Conservation (phyloP, 2,329 filamentous ascomycete genomes). For the Polytolypa hystricis region DNA sequence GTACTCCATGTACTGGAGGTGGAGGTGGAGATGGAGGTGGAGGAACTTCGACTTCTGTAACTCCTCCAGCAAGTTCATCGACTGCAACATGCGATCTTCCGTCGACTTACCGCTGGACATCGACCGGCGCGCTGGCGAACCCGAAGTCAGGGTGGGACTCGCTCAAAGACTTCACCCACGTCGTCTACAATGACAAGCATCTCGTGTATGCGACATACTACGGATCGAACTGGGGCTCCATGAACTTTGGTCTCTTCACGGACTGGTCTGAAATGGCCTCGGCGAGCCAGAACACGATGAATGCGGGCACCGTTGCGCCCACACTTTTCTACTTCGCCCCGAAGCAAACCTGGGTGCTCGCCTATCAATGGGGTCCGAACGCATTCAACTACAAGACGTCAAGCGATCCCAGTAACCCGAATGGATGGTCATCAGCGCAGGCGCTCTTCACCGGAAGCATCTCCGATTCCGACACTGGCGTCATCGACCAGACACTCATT, state of each 20-base stretch:
- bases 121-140: conserved; percentile 39
- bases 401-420: conserved; percentile 45
- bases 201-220: conserved; percentile 49
- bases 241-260: conserved; percentile 46
- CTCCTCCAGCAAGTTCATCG: not conserved
- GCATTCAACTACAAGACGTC: conserved; percentile 52
- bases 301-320: conserved; percentile 41
- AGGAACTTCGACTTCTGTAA: not conserved
- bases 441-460: conserved; percentile 48
- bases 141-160: conserved; percentile 45
- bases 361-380: conserved; percentile 53
- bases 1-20: not conserved
- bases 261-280: conserved; percentile 43
- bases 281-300: conserved; percentile 44
- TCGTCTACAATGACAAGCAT: conserved; percentile 46
- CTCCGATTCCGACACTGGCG: conserved; percentile 38
- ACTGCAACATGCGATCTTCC: conserved; percentile 39
- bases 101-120: conserved; percentile 46
- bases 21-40: no score
- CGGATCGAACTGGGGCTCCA: conserved; percentile 43
- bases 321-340: conserved; percentile 53
- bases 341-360: conserved; percentile 52
- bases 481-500: conserved; percentile 55
- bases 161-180: conserved; percentile 53
- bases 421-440: conserved; percentile 45